Base-by-base conservation (phyloP, 345 rosid species). In the Populus tremula region DNA sequence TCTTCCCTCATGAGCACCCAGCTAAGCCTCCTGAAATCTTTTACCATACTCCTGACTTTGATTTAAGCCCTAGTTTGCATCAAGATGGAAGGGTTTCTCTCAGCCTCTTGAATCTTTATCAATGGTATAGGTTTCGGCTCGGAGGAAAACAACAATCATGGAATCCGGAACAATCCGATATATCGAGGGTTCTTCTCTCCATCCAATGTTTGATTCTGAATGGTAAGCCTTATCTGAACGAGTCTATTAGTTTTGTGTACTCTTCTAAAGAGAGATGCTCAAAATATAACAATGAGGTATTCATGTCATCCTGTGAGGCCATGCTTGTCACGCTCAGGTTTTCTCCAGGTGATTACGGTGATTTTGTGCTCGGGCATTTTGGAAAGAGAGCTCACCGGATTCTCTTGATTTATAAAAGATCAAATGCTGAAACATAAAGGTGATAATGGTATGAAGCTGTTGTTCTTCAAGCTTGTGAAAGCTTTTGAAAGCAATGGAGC, bases 391-490 rank as follows among this genome's bases (percentile, higher is more conserved):
- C 77, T 67, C 77, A 76, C 41, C 68, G 72, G 4, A 76, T 80
- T 53, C 83, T 80, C 56, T 41, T 59, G 63, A 71, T 71, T 36
- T 72, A 63, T 67, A 81, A 68, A 68, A 72, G 39, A n/a, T 13
- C 74, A 72, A 53, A 72, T 67, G 73, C 16, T 33, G 5, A 56
- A 14, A 12, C 50, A 18, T 56, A 39, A 8, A 6, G 12, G 29
- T 10, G 17, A 53, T 35, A 53, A 50, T 31, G 64, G 13, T 61
- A 14, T 77, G 70, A 45, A 68, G 18, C 77, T 25, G 56, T 67
- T 81, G 33, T 76, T 80, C 64, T 56, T 71, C 50, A 71, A 45
- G 56, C 69, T 80, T 21, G 54, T 76, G 47, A 56, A 45, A 17
- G 53, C 76, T 4, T 66, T 80, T 8, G 73, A 56, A 66, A 68